A percentile compares a stretch with the other conserved stretches of the same genome.
Evolutionary conservation across 208 protist genomes (phyloP).

Genomic region (Trypanosoma rangeli): DNA sequence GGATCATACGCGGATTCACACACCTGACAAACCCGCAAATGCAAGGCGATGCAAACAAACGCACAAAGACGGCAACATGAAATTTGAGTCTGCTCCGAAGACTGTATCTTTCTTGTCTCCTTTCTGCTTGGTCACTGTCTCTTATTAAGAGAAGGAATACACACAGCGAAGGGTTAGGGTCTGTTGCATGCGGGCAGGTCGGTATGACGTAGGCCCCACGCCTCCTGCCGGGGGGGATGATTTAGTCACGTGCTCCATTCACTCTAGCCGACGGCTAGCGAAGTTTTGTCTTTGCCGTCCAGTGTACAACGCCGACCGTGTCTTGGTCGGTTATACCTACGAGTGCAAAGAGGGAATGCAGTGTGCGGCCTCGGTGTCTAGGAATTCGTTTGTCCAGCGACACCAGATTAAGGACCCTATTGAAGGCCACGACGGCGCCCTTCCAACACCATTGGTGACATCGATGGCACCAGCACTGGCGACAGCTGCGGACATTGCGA

Average conservation of each 20-base stretch:
- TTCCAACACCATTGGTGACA: conserved; percentile 6
- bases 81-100: background rate
- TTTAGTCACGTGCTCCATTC: conserved; percentile 53
- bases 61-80: background rate
- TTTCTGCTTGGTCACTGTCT: background rate
- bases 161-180: background rate
- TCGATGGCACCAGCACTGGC: background rate
- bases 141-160: background rate
- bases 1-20: background rate
- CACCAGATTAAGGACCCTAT: background rate
- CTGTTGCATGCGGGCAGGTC: conserved; percentile 16
- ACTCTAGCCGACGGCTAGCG: conserved; percentile 47
- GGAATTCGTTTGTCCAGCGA: background rate
- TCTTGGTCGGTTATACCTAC: conserved; percentile 57
- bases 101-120: background rate
- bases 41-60: background rate
- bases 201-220: conserved; percentile 8
- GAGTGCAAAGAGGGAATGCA: conserved; percentile 39
- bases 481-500: background rate
- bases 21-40: background rate
- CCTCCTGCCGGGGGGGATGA: conserved; percentile 21
- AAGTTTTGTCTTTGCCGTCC: conserved; percentile 51
- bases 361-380: conserved; percentile 30
- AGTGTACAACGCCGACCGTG: conserved; percentile 68
- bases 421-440: conserved; percentile 5